A percentile compares a stretch with the other conserved stretches of the same genome.
phyloP scores from a whole-genome alignment of 2,329 filamentous ascomycete species.

The Didymella arachidicola region DNA sequence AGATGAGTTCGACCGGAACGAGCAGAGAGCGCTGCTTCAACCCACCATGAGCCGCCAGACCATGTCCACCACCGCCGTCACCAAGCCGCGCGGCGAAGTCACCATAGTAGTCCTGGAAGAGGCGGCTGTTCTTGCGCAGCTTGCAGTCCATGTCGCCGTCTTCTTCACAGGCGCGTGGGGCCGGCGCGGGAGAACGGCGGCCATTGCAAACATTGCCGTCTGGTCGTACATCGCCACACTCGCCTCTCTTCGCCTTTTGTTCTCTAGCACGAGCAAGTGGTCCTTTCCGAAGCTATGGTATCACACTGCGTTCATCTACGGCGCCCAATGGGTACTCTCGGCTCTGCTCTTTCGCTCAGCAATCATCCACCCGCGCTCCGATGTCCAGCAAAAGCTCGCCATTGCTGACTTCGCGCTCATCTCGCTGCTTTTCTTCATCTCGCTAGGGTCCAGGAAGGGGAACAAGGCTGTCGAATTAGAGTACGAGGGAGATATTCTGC shows the following conservation, averaged over 20 bases:
- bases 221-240: slow-evolving; percentile 86
- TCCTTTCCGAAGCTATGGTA: slow-evolving; percentile 84
- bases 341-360: slow-evolving; percentile 83
- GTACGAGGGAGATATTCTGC: slow-evolving; percentile 87
- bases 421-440: slow-evolving; percentile 76
- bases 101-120: slow-evolving; percentile 77
- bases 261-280: slow-evolving; percentile 66
- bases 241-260: slow-evolving; percentile 72
- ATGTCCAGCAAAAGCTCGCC: slow-evolving; percentile 67
- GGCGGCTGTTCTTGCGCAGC: slow-evolving; percentile 73
- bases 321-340: slow-evolving; percentile 79
- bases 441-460: slow-evolving; percentile 84
- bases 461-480: slow-evolving; percentile 89
- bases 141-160: slow-evolving; percentile 72
- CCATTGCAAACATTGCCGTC: slow-evolving; percentile 71
- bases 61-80: slow-evolving; percentile 69
- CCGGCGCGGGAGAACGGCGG: slow-evolving; percentile 64
- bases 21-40: slow-evolving; percentile 61
- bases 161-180: slow-evolving; percentile 69
- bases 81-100: slow-evolving; percentile 77
- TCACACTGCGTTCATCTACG: slow-evolving; percentile 87
- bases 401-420: slow-evolving; percentile 78
- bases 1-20: slow-evolving; percentile 67
- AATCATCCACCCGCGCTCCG: slow-evolving; percentile 77
- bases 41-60: slow-evolving; percentile 61